Conservation (phyloP, 306 rosid species). For the Hippophae tibetana region DNA sequence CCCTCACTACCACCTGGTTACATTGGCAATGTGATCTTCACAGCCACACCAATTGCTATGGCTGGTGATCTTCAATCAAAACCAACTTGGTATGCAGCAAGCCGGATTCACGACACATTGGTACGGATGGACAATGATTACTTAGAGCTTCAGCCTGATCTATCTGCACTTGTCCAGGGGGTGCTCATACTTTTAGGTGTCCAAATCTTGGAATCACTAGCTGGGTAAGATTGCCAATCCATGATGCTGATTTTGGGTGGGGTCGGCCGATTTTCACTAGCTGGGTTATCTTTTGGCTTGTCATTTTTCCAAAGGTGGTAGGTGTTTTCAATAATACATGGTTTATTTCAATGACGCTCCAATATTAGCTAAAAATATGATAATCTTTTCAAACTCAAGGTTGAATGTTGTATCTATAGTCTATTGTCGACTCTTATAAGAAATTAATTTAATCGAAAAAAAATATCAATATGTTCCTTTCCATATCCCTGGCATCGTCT, state of each 20-base stretch:
- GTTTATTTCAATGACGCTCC: conserved; percentile 11
- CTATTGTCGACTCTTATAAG: conserved; percentile 13
- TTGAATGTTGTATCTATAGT: conserved; percentile 5
- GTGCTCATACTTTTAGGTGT: conserved; percentile 43
- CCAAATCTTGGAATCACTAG: conserved; percentile 65
- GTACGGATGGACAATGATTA: conserved; percentile 46
- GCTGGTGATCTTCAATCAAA: conserved; percentile 56
- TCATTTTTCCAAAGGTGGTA: conserved; percentile 9
- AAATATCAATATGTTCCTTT: too few relatives aligned
- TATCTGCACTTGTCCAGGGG: conserved; percentile 45
- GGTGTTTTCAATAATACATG: not conserved
- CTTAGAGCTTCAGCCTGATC: conserved; percentile 53
- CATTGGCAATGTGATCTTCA: conserved; percentile 63
- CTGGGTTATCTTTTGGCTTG: conserved; percentile 5
- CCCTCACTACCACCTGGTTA: conserved; percentile 64
- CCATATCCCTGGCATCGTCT: too few relatives aligned
- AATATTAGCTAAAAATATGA: conserved; percentile 5
- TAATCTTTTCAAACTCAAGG: not conserved
- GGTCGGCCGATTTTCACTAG: conserved; percentile 50
- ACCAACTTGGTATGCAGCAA: conserved; percentile 67
- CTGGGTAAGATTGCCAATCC: conserved; percentile 53
- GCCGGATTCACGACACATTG: conserved; percentile 44
- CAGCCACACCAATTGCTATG: conserved; percentile 49
- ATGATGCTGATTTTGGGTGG: conserved; percentile 78
- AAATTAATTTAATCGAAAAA: not conserved